Conservation (phyloP, 148 eudicot genomes). For the Cornus suecica region DNA sequence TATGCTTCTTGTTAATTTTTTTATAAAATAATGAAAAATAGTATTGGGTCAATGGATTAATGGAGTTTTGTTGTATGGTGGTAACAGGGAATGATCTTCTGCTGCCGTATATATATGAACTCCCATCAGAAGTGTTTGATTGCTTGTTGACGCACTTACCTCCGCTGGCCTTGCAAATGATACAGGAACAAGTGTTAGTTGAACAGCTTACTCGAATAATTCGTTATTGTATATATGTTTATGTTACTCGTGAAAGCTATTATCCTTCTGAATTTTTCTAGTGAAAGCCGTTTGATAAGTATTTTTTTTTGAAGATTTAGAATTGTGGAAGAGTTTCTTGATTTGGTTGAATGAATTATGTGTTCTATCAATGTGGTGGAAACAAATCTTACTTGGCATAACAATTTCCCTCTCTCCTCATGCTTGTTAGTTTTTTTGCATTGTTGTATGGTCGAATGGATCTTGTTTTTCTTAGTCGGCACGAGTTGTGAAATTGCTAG, state of each 20-base stretch:
- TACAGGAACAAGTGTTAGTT: slow-evolving; percentile 56
- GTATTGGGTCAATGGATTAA: neutral
- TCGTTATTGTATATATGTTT: neutral
- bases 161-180: slow-evolving; percentile 59
- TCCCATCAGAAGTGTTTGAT: slow-evolving; percentile 71
- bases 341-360: no score
- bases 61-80: neutral
- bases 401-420: no score
- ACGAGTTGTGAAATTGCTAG: no score
- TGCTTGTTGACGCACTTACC: slow-evolving; percentile 54
- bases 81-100: slow-evolving; percentile 45
- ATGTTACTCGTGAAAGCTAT: neutral
- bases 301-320: no score
- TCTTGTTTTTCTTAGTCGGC: no score
- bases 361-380: no score
- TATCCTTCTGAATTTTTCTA: no score
- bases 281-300: neutral
- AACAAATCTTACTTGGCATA: no score
- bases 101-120: slow-evolving; percentile 40
- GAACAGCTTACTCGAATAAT: neutral
- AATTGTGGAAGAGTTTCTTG: no score
- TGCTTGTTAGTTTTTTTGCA: no score
- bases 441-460: no score
- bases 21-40: neutral
- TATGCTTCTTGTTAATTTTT: neutral